These are phyloP conservation scores for Magnusiomyces fungicola DNA, from an alignment of 1,139 yeast genomes.

Conservation along the genomic window DNA sequence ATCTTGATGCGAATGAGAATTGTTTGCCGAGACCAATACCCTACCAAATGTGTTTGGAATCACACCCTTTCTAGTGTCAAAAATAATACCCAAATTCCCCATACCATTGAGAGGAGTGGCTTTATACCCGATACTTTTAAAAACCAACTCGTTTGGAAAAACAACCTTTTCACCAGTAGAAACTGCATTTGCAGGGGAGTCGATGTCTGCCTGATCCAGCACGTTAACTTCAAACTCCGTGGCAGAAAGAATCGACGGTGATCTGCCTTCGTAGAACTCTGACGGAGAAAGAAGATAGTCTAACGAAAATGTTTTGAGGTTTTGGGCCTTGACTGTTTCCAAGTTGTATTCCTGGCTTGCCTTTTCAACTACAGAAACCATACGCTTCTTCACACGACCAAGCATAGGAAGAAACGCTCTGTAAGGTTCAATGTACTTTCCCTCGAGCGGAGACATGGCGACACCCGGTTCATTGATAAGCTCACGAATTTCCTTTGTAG, in stretches of 20 bases:
- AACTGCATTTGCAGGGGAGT: constrained; percentile 32
- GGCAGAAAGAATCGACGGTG: constrained; percentile 38
- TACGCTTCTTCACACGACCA: constrained; percentile 63
- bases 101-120: constrained; percentile 59
- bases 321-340: constrained; percentile 25
- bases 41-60: constrained; percentile 59
- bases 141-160: constrained; percentile 57
- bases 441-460: constrained; percentile 50
- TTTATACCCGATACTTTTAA: constrained; percentile 78
- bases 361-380: constrained; percentile 56
- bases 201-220: constrained; percentile 32
- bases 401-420: constrained; percentile 37
- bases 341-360: constrained; percentile 29
- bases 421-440: constrained; percentile 38
- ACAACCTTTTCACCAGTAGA: constrained; percentile 38
- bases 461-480: constrained; percentile 56
- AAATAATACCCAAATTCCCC: constrained; percentile 43
- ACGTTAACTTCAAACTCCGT: constrained; percentile 45
- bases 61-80: constrained; percentile 45
- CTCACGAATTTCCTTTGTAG: constrained; percentile 88
- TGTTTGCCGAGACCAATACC: constrained; percentile 30
- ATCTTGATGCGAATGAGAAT: background rate
- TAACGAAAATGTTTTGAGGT: constrained; percentile 54
- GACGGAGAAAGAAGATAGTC: constrained; percentile 65
- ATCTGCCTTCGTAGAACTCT: constrained; percentile 40